Conservation (phyloP, 768 basidiomycete species). For the Rhizopogon vesiculosus region DNA sequence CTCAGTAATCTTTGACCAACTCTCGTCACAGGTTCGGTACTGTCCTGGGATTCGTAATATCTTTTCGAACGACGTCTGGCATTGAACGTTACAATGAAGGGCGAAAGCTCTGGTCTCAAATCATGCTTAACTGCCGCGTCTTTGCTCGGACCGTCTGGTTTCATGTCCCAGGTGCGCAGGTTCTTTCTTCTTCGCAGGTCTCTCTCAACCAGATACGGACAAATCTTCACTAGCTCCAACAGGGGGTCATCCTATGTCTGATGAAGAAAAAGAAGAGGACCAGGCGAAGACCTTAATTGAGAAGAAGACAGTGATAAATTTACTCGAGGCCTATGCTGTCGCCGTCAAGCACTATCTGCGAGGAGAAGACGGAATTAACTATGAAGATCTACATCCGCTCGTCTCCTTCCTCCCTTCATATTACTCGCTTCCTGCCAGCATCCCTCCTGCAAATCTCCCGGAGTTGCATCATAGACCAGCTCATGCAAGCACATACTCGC, state of each 20-base stretch:
- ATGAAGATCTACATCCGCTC: slow-evolving; percentile 54
- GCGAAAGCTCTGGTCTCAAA: slow-evolving; percentile 59
- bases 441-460: slow-evolving; percentile 23
- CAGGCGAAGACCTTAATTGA: slow-evolving; percentile 51
- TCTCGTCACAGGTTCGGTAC: slow-evolving; percentile 43
- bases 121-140: slow-evolving; percentile 48
- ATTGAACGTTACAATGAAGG: slow-evolving; percentile 76
- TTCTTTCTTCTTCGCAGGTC: background rate
- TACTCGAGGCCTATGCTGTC: slow-evolving; percentile 60
- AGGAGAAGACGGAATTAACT: slow-evolving; percentile 37
- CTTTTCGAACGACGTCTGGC: slow-evolving; percentile 65
- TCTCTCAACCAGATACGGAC: slow-evolving; percentile 5
- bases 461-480: background rate
- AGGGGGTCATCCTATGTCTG: slow-evolving; percentile 6
- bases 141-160: slow-evolving; percentile 65
- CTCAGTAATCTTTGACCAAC: slow-evolving; percentile 18
- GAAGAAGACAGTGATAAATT: slow-evolving; percentile 65
- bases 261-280: slow-evolving; percentile 21
- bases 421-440: slow-evolving; percentile 52
- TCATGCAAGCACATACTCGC: background rate
- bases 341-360: slow-evolving; percentile 73
- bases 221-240: slow-evolving; percentile 12
- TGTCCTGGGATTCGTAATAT: slow-evolving; percentile 70
- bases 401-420: slow-evolving; percentile 62
- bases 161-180: slow-evolving; percentile 50